Conservation (phyloP, 2,329 filamentous ascomycete species). For the Bipolaris sorokiniana region DNA sequence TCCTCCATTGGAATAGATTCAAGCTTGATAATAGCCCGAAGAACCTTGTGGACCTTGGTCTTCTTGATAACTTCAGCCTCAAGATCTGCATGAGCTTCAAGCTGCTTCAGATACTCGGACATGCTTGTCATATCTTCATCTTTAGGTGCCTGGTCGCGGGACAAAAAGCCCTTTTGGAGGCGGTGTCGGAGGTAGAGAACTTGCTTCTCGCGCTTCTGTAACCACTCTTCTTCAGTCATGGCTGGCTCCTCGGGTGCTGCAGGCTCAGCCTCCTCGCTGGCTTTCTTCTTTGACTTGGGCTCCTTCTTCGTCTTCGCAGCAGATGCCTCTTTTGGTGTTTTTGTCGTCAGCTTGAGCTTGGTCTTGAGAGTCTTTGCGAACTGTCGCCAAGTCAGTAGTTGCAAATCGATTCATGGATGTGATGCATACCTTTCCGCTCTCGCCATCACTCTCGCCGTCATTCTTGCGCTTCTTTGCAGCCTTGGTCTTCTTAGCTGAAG, state of each 20-base stretch:
- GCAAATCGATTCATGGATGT: not conserved
- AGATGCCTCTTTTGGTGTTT: constrained; percentile 47
- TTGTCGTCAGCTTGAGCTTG: constrained; percentile 56
- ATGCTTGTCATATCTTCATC: constrained; percentile 82
- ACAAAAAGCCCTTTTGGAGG: constrained; percentile 91
- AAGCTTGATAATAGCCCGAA: constrained; percentile 92
- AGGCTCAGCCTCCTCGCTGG: constrained; percentile 63
- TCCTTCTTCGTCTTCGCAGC: constrained; percentile 66
- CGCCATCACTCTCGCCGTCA: constrained; percentile 67
- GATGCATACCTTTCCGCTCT: constrained; percentile 65
- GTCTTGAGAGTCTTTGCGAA: constrained; percentile 59
- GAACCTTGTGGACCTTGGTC: constrained; percentile 98
- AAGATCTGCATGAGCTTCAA: constrained; percentile 80
- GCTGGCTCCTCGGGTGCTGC: constrained; percentile 59
- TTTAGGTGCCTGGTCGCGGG: constrained; percentile 82
- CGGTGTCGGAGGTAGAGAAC: constrained; percentile 95
- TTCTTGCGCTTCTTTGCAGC: constrained; percentile 77
- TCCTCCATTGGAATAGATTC: constrained; percentile 79
- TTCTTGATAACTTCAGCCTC: constrained; percentile 86
- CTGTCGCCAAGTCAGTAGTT: constrained; percentile 43
- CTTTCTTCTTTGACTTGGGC: constrained; percentile 60
- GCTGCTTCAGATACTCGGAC: constrained; percentile 77
- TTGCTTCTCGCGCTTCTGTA: constrained; percentile 65
- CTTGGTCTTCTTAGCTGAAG: constrained; percentile 46
- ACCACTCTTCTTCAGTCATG: constrained; percentile 61